phyloP scores from a whole-genome alignment of 139 green algal genomes.

The Chlorella sorokiniana region DNA sequence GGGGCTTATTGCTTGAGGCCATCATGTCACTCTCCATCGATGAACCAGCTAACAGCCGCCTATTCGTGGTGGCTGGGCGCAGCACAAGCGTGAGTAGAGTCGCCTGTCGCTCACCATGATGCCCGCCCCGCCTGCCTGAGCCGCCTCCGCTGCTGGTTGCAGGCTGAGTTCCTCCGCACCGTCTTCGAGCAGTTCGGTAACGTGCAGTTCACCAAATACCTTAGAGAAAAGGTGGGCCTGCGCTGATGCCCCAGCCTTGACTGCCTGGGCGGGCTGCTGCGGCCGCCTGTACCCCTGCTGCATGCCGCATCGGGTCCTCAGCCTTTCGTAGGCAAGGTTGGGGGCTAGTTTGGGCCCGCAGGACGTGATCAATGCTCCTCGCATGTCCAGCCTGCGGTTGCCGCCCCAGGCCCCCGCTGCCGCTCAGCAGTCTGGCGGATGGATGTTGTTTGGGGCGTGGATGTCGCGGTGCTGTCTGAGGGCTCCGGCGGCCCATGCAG shows the following conservation, averaged over 20 bases:
- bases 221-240: conserved; percentile 47
- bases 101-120: neutral
- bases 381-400: neutral
- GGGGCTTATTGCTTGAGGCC: conserved; percentile 18
- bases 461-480: neutral
- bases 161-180: conserved; percentile 52
- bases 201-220: conserved; percentile 53
- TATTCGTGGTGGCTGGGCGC: conserved; percentile 51
- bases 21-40: conserved; percentile 47
- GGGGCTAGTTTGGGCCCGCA: neutral
- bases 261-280: conserved; percentile 6
- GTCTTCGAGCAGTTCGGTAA: conserved; percentile 41
- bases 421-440: too few relatives aligned
- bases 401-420: neutral
- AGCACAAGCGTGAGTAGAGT: conserved; percentile 40
- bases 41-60: conserved; percentile 41
- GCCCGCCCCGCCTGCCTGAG: neutral
- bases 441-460: too few relatives aligned
- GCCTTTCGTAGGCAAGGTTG: neutral
- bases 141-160: conserved; percentile 17
- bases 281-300: neutral
- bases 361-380: neutral
- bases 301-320: neutral
- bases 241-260: conserved; percentile 15
- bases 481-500: neutral